Evolutionary conservation across 208 protist species (phyloP), one percentile per base, ranked within the genome.

Genomic region (Angomonas deanei): DNA sequence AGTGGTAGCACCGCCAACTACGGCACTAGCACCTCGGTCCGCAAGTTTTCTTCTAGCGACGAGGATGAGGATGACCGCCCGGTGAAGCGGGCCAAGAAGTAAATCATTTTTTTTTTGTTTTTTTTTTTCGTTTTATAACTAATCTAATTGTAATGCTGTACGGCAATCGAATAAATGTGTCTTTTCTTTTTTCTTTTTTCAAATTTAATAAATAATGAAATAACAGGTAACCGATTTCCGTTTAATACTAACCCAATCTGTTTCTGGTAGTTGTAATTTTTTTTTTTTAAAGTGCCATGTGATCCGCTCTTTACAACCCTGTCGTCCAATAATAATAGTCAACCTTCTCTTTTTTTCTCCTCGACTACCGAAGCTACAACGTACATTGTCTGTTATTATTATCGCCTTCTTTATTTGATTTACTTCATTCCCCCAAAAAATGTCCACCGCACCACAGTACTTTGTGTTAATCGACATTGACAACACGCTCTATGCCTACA

Each of bases 401-500:
- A n/a, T 11, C 42, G 11, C 27, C 49, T 11, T 21, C 50, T 61
- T 3, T 54, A 30, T 52, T 6, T 53, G 2, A 15, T 8, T 53
- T 31, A 24, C 39, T 28, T 52, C 5, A 34, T 31, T 66, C 47
- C 23, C 17, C 21, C 21, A n/a, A n/a, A 42, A 42, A 8, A 42
- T 42, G 8, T 27, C 64, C 17, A 39, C 32, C 10, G 11, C 66
- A 4, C 49, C 34, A 23, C 58, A 76, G 2, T 69, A 88, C 10
- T 76, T 86, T 61, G 13, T 93, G 19, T 63, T 93, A 19, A 36
- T 93, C 23, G 87, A 93, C 56, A 85, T 93, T 50, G 81, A 91
- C 65, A 89, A 93, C 63, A 93, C 75, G 10, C 68, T 93, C 17
- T 91, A 91, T 74, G 49, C 71, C 48, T 86, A 80, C 67, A 63